phyloP scores from a whole-genome alignment of 257 asterid species.

The Osmanthus fragrans region DNA sequence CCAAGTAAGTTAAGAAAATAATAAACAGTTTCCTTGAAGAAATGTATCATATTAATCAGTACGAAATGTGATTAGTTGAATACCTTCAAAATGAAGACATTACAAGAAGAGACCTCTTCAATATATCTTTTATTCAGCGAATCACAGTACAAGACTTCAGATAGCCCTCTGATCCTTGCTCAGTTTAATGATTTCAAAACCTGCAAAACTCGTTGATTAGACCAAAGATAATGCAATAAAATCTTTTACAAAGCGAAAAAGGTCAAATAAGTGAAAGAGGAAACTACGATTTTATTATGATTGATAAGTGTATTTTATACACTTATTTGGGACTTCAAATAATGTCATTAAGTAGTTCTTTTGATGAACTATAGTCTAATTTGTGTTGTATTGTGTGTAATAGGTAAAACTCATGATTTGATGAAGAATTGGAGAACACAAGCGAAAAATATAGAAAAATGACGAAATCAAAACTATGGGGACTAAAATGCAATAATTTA shows the following conservation, averaged over 20 bases:
- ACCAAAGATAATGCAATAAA: neutral
- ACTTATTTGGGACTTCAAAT: too few species aligned
- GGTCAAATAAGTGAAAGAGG: neutral
- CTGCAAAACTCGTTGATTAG: slow-evolving; percentile 29
- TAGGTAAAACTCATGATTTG: too few species aligned
- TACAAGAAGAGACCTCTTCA: too few species aligned
- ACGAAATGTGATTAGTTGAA: neutral
- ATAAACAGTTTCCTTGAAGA: neutral
- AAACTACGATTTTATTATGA: neutral
- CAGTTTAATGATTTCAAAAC: slow-evolving; percentile 56
- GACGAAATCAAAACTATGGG: too few species aligned
- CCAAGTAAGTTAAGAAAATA: neutral
- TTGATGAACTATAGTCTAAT: too few species aligned
- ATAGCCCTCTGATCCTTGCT: slow-evolving; percentile 64
- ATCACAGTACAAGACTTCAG: slow-evolving; percentile 74
- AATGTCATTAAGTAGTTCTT: too few species aligned
- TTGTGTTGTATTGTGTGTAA: too few species aligned
- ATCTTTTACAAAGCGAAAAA: neutral
- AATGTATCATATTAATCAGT: neutral
- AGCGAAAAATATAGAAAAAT: too few species aligned
- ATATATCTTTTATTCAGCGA: slow-evolving; percentile 51
- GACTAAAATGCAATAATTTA: too few species aligned
- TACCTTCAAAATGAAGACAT: slow-evolving; percentile 73
- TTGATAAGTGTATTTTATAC: too few species aligned
- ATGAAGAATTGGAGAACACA: too few species aligned